These are phyloP conservation scores for Candida alai DNA, from an alignment of 805 yeast genomes.

Conservation along the genomic window DNA sequence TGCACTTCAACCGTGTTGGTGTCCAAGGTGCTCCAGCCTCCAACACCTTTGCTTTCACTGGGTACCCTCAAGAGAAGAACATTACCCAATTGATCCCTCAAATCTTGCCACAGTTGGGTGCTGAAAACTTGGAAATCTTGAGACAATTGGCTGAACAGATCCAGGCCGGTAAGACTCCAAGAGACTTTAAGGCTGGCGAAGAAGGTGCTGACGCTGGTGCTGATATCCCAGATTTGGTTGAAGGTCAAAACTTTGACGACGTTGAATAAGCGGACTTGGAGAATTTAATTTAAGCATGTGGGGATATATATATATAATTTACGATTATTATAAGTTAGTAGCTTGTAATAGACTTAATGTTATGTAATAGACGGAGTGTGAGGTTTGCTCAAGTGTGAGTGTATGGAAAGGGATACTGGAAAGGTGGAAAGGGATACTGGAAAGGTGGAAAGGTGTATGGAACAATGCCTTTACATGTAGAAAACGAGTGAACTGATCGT, in stretches of 20 bases:
- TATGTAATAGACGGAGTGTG: constrained; percentile 2
- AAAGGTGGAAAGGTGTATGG: too few relatives aligned
- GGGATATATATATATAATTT: not conserved
- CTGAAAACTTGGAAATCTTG: constrained; percentile 88
- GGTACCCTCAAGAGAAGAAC: constrained; percentile 89
- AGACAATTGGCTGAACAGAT: constrained; percentile 86
- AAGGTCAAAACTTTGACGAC: constrained; percentile 82
- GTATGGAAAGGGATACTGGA: too few relatives aligned
- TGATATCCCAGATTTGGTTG: constrained; percentile 76
- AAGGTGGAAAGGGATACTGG: too few relatives aligned
- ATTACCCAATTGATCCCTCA: constrained; percentile 90
- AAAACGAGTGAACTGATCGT: too few relatives aligned
- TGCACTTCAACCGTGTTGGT: constrained; percentile 95
- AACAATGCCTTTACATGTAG: too few relatives aligned
- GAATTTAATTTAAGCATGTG: not conserved
- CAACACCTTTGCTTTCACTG: constrained; percentile 93
- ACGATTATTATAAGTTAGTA: not conserved
- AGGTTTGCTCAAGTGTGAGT: too few relatives aligned
- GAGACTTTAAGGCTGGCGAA: constrained; percentile 43
- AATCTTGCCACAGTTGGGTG: constrained; percentile 93
- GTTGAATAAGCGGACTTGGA: constrained; percentile 31
- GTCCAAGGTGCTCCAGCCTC: constrained; percentile 88
- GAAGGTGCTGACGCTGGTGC: constrained; percentile 43
- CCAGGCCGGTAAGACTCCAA: constrained; percentile 57
- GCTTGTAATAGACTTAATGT: not conserved